These are phyloP conservation scores for Tricholoma hemisulphureum DNA, from an alignment of 768 basidiomycete species.

Conservation along the genomic window DNA sequence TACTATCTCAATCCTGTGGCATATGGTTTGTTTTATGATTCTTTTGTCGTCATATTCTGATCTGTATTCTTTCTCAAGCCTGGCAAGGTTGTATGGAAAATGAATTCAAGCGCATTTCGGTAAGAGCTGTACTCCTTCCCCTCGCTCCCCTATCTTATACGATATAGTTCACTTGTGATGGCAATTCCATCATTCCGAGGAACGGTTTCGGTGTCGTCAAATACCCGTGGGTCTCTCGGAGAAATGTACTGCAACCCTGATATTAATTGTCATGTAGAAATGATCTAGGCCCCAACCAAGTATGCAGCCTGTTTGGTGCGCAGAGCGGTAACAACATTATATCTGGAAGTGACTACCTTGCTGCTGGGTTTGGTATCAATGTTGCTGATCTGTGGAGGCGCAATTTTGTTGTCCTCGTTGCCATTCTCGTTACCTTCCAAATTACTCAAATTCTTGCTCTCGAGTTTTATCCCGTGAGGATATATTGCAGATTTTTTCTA, in stretches of 20 bases:
- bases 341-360: constrained; percentile 60
- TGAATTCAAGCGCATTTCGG: constrained; percentile 73
- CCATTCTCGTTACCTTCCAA: constrained; percentile 69
- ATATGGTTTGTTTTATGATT: constrained; percentile 47
- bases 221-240: constrained; percentile 53
- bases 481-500: background rate
- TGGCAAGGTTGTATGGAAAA: constrained; percentile 84
- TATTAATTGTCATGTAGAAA: constrained; percentile 36
- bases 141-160: constrained; percentile 1
- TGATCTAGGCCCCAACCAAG: constrained; percentile 63
- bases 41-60: background rate
- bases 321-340: constrained; percentile 53
- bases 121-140: constrained; percentile 30
- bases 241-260: constrained; percentile 7
- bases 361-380: constrained; percentile 49
- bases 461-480: constrained; percentile 60
- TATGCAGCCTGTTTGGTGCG: constrained; percentile 75
- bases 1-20: constrained; percentile 79
- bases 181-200: constrained; percentile 61
- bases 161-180: constrained; percentile 60
- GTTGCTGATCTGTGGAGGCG: constrained; percentile 59
- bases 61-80: constrained; percentile 34
- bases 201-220: constrained; percentile 53
- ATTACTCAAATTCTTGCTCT: constrained; percentile 64
- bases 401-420: constrained; percentile 69